phyloP scores from a whole-genome alignment of 1,284 basidiomycete genomes.

The Bondarzewia mesenterica region DNA sequence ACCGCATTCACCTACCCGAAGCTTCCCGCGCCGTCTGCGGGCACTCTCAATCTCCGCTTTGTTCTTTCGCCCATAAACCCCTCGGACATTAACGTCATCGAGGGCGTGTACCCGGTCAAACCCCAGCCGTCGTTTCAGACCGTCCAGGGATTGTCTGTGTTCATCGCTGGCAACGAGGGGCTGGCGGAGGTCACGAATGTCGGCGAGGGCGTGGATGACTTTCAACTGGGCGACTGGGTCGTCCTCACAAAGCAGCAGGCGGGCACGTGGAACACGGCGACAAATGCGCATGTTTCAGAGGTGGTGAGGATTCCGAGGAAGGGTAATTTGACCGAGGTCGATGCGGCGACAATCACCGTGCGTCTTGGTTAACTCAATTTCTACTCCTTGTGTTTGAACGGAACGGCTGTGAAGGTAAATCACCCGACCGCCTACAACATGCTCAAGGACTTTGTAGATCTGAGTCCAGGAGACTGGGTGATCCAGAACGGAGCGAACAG shows the following conservation, averaged over 20 bases:
- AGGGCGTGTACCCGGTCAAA: conserved; percentile 73
- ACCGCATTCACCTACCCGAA: conserved; percentile 41
- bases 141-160: conserved; percentile 24
- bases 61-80: conserved; percentile 78
- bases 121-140: conserved; percentile 30
- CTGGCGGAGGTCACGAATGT: conserved; percentile 59
- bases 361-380: conserved; percentile 10
- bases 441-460: conserved; percentile 59
- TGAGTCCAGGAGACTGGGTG: conserved; percentile 65
- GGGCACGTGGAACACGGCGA: conserved; percentile 72
- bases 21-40: conserved; percentile 42
- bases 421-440: conserved; percentile 79
- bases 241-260: conserved; percentile 59
- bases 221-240: conserved; percentile 66
- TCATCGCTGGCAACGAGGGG: conserved; percentile 76
- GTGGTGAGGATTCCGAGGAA: conserved; percentile 51
- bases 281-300: conserved; percentile 45
- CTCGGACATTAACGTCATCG: conserved; percentile 73
- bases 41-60: conserved; percentile 58
- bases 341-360: conserved; percentile 71
- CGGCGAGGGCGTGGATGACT: conserved; percentile 39
- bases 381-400: not conserved
- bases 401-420: conserved; percentile 54
- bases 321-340: conserved; percentile 42
- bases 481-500: conserved; percentile 84